These are phyloP conservation scores for Butyriboletus loyo DNA, from an alignment of 768 basidiomycete genomes.

Conservation along the genomic window DNA sequence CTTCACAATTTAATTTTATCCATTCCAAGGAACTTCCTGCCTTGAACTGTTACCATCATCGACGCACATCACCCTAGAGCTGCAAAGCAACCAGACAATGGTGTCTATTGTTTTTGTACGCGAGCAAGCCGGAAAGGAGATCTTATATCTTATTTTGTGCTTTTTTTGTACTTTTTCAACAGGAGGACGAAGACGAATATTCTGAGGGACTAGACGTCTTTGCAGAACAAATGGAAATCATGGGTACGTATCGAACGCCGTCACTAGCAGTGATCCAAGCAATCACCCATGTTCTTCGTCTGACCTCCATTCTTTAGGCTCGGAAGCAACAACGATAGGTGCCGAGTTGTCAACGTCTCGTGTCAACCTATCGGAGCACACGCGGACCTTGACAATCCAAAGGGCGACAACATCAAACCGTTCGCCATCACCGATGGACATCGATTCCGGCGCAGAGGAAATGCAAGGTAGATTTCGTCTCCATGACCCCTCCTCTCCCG, in stretches of 20 bases:
- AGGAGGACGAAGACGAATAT: slow-evolving; percentile 28
- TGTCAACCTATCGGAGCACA: slow-evolving; percentile 17
- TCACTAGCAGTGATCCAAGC: not conserved
- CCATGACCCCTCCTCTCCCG: not conserved
- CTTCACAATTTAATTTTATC: not conserved
- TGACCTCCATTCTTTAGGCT: slow-evolving; percentile 2
- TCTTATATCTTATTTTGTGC: slow-evolving; percentile 4
- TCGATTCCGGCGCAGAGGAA: slow-evolving; percentile 10
- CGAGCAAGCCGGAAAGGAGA: not conserved
- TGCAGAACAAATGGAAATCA: not conserved
- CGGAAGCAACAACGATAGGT: slow-evolving; percentile 3
- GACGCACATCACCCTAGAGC: not conserved
- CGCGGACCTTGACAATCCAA: slow-evolving; percentile 20
- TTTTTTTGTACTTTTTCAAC: not conserved
- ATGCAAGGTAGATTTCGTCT: slow-evolving; percentile 15
- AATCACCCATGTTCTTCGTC: not conserved
- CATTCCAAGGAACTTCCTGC: not conserved
- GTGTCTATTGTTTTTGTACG: slow-evolving; percentile 26
- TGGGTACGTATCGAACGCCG: slow-evolving; percentile 17
- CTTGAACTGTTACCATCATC: slow-evolving; percentile 11
- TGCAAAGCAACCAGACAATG: not conserved
- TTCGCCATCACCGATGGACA: slow-evolving; percentile 24
- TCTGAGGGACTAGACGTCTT: slow-evolving; percentile 15
- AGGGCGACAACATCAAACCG: slow-evolving; percentile 4
- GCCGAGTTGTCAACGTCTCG: slow-evolving; percentile 14